Conservation (phyloP, 345 rosid species). For the Nephelium lappaceum region DNA sequence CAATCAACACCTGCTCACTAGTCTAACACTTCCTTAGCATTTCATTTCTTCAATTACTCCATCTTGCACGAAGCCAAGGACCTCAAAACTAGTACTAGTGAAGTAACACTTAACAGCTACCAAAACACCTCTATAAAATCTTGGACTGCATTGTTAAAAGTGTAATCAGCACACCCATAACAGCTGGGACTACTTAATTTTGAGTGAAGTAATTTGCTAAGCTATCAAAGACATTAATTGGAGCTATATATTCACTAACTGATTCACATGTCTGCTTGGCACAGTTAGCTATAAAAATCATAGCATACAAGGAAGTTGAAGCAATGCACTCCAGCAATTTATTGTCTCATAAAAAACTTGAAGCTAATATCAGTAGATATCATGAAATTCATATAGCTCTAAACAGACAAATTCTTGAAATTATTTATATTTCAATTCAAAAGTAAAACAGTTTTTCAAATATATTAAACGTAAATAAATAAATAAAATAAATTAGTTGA, state of each 20-base stretch:
- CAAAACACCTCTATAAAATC: neutral
- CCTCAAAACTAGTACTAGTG: neutral
- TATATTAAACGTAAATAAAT: neutral
- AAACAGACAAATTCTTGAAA: neutral
- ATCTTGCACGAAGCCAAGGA: too few species aligned
- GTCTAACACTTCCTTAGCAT: neutral
- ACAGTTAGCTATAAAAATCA: too few species aligned
- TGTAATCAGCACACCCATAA: neutral
- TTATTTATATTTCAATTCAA: neutral
- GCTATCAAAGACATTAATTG: neutral
- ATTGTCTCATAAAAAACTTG: neutral
- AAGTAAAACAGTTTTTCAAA: neutral
- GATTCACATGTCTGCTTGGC: too few species aligned
- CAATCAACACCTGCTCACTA: neutral
- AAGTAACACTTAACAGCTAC: neutral
- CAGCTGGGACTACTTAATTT: neutral
- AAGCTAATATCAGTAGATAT: neutral
- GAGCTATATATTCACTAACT: neutral
- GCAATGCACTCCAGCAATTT: neutral
- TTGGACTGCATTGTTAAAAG: neutral
- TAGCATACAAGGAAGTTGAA: too few species aligned
- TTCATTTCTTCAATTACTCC: neutral
- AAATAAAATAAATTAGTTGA: neutral
- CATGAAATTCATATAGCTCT: neutral
- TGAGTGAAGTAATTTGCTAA: neutral